Evolutionary conservation across 1,139 yeast genomes (phyloP).

Genomic region (Tardiomyces digboiensis): DNA sequence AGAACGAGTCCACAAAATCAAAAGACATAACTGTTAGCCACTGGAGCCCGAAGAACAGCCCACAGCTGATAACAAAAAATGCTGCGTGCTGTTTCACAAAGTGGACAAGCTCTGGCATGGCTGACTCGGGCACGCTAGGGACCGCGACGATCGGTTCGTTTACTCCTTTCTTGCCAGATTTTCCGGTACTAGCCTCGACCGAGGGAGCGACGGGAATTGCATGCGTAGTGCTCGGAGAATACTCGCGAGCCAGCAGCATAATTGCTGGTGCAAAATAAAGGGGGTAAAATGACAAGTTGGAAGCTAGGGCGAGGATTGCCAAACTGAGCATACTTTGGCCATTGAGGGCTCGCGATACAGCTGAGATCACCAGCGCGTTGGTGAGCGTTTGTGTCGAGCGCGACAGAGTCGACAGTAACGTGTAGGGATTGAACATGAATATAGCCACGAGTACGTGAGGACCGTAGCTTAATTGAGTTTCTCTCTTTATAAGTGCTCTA

Average conservation of each 20-base stretch:
- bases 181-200: background rate
- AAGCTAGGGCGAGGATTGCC: constrained; percentile 49
- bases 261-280: constrained; percentile 9
- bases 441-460: constrained; percentile 34
- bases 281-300: constrained; percentile 51
- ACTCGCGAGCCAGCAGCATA: background rate
- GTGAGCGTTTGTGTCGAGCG: constrained; percentile 59
- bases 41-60: constrained; percentile 33
- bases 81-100: constrained; percentile 22
- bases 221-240: background rate
- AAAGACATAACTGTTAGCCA: constrained; percentile 36
- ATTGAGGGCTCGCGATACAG: constrained; percentile 38
- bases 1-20: constrained; percentile 52
- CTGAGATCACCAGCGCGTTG: constrained; percentile 44
- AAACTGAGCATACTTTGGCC: constrained; percentile 38
- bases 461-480: constrained; percentile 5
- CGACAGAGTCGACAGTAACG: constrained; percentile 56
- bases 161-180: too few species aligned
- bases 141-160: background rate
- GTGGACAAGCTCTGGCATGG: background rate
- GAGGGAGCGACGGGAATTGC: too few species aligned
- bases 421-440: constrained; percentile 74
- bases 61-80: constrained; percentile 13
- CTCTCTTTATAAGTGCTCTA: constrained; percentile 26
- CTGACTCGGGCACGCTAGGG: background rate